These are phyloP conservation scores for Auriscalpium vulgare DNA, from an alignment of 768 basidiomycete species.

Conservation along the genomic window DNA sequence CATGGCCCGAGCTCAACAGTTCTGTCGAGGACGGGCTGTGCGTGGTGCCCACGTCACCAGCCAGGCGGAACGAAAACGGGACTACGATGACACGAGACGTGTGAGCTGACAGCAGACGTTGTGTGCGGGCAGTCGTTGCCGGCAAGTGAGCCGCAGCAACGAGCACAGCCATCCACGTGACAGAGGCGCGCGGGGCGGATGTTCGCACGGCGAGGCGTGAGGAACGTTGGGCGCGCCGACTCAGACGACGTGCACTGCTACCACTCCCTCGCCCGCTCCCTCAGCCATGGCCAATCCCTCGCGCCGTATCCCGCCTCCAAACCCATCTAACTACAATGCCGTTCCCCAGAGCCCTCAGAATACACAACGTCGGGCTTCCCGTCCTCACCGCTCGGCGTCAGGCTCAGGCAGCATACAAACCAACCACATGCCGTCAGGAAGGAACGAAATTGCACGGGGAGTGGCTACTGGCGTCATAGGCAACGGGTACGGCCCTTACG, in stretches of 20 bases:
- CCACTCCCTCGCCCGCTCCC: not conserved
- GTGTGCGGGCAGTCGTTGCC: too few relatives aligned
- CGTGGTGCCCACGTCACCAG: too few relatives aligned
- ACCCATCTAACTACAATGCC: slow-evolving; percentile 50
- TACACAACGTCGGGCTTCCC: slow-evolving; percentile 8
- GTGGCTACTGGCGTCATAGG: slow-evolving; percentile 80
- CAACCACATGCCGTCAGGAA: slow-evolving; percentile 16
- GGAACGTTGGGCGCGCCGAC: not conserved
- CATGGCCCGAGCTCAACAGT: too few relatives aligned
- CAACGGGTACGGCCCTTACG: slow-evolving; percentile 78
- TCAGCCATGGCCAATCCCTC: slow-evolving; percentile 13
- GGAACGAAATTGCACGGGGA: slow-evolving; percentile 59
- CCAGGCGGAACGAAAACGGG: too few relatives aligned
- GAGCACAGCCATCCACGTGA: not conserved
- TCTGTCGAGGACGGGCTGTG: too few relatives aligned
- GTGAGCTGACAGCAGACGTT: too few relatives aligned
- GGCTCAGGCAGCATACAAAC: not conserved
- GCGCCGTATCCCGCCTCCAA: slow-evolving; percentile 6
- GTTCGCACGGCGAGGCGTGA: too few relatives aligned
- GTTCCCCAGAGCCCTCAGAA: slow-evolving; percentile 51
- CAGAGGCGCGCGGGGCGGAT: not conserved
- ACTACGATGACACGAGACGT: too few relatives aligned
- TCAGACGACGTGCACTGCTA: not conserved
- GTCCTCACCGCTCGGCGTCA: slow-evolving; percentile 14
- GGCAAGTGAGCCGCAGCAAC: too few relatives aligned